Base-by-base conservation (phyloP, 1,139 yeast genomes). In the Blastobotrys petasosporus region DNA sequence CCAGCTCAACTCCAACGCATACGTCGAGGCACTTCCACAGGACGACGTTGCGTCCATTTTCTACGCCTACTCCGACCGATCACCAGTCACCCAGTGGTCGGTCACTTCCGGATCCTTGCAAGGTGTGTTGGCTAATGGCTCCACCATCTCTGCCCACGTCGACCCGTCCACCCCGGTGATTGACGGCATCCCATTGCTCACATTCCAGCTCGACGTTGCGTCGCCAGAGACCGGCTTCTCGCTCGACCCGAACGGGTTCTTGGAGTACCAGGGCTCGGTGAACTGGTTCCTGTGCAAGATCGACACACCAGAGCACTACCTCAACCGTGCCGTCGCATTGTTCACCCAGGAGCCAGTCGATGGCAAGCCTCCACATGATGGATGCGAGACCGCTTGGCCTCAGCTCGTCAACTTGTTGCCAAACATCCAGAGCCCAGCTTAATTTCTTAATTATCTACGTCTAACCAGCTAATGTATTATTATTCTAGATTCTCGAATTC, bases 251-350 rank as follows among this genome's bases (percentile, higher is more conserved):
- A 9, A 31, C n/a, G 44, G 44, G 4, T 41, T 28, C 39, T 35
- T 41, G 30, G 20, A 31, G 25, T 13, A 17, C 20, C 20, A 41
- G 10, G 44, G 44, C 12, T 29, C 38, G 11, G 32, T 33, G 3
- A 34, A 32, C 13, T 41, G 44, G 44, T 34, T 31, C 33, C 20
- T 25, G 32, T 41, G 44, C 32, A 16, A 17, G n/a, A 15, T 25
- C 17, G 15, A 41, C 17, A 34, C 37, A 8, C 31, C 20, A 3
- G 28, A 41, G 23, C 20, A 33, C 23, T 32, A 32, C 23, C 12
- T 20, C 12, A 13, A 32, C 8, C 23, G 39, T 5, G 17, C 16
- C 4, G 35, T 39, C 12, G 42, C 42, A 10, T 28, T 32, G n/a
- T 39, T 39, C 30, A 2, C 32, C 11, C 35, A 39, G 11, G n/a